Base-by-base conservation (phyloP, 2,329 filamentous ascomycete genomes). In the Anisogramma anomala region DNA sequence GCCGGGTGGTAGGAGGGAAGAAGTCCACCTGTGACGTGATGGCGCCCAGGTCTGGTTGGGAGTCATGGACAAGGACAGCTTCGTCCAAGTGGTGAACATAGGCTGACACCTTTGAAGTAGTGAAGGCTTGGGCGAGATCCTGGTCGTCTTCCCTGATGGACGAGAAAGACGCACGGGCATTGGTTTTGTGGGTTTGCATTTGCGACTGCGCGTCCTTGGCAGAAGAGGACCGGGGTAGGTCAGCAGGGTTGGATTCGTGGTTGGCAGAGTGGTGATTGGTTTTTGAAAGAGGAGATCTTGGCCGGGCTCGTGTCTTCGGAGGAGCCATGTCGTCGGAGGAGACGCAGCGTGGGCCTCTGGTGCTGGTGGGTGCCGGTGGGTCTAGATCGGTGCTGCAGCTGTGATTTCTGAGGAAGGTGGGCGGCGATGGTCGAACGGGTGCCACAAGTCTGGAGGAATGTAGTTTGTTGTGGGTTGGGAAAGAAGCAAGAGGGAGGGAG, bases 101-200 rank as follows among this genome's bases (percentile, higher is more conserved):
- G 41, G 71, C 74, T 26, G 76, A 79, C 47, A 78, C 61, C 57
- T 78, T 79, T 54, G 72, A 72, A 40, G 68, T 68, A 36, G 74
- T 79, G 49, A 81, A 81, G 41, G 71, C 72, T 62, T 81, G 77
- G 42, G 72, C 68, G 22, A 77, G 59, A 46, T 71, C 69, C 50
- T 68, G 65, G 53, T 75, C 71, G 55, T 71, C 69, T 62, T 78
- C 74, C 46, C 74, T 66, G 45, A 78, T 72, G 33, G 74, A 78
- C 22, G 74, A 77, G 59, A 78, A 78, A 43, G 74, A 78, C 22
- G 71, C 70, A 45, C 73, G 69, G 48, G 56, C 58, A 43, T 41
- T 41, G 14, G 41, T 55, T 47, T 58, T 59, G 49, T 58, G 58
- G 35, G 60, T 55, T 32, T 41, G n/a, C n/a, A n/a, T n/a, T n/a